phyloP scores from a whole-genome alignment of 2,329 filamentous ascomycete species.

The Intubia oerlemansii region DNA sequence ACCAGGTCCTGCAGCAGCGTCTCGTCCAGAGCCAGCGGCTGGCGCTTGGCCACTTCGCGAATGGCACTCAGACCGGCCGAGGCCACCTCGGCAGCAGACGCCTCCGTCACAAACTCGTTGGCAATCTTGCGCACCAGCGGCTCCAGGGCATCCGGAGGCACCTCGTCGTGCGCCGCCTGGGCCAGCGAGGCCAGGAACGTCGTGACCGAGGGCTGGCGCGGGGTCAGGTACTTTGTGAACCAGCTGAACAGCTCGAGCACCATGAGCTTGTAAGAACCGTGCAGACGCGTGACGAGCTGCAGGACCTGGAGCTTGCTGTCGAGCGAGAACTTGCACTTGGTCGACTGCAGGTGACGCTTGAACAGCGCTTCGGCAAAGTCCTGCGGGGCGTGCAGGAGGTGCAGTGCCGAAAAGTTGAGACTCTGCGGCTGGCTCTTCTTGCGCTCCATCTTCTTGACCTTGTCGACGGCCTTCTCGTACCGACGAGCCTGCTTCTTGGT shows the following conservation, averaged over 20 bases:
- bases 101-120: conserved; percentile 95
- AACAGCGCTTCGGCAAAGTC: conserved; percentile 83
- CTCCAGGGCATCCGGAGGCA: conserved; percentile 81
- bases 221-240: conserved; percentile 76
- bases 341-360: conserved; percentile 72
- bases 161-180: conserved; percentile 74
- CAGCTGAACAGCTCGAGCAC: conserved; percentile 86
- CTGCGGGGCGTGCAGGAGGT: conserved; percentile 85
- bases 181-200: conserved; percentile 83
- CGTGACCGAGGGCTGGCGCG: conserved; percentile 73
- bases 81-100: conserved; percentile 72
- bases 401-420: conserved; percentile 89
- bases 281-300: conserved; percentile 73
- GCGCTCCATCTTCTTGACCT: conserved; percentile 60
- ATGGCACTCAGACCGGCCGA: conserved; percentile 82
- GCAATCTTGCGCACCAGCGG: conserved; percentile 88
- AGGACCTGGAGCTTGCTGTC: conserved; percentile 59
- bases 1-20: conserved; percentile 91
- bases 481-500: conserved; percentile 66
- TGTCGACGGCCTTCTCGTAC: conserved; percentile 62
- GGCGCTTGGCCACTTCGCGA: conserved; percentile 76
- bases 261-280: conserved; percentile 82
- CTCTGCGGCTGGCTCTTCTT: conserved; percentile 77
- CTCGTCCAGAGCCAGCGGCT: conserved; percentile 91
- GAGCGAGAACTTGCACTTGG: conserved; percentile 64